Conservation (phyloP, 139 green algal genomes). For the Nannochloris sp. region DNA sequence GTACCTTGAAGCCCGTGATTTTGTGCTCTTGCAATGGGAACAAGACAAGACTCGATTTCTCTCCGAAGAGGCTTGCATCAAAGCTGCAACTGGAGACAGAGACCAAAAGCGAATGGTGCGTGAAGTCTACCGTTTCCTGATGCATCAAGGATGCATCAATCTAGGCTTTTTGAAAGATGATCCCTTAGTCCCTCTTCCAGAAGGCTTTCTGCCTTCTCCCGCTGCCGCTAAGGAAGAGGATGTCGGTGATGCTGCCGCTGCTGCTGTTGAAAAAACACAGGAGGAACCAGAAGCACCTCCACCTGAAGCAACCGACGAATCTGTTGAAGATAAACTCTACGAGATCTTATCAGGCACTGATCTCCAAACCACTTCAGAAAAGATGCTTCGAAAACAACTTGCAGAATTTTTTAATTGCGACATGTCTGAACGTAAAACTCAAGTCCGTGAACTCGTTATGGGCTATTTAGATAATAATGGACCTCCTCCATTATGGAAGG, state of each 20-base stretch:
- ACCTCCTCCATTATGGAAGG: slow-evolving; percentile 1
- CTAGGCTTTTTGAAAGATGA: slow-evolving; percentile 42
- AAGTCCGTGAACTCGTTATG: slow-evolving; percentile 32
- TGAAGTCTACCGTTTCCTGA: slow-evolving; percentile 47
- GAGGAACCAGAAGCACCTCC: neutral
- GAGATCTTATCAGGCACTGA: slow-evolving; percentile 6
- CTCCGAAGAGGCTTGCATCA: slow-evolving; percentile 22
- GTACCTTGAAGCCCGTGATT: slow-evolving; percentile 43
- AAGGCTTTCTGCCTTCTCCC: neutral
- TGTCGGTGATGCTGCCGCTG: neutral
- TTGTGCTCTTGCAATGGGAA: slow-evolving; percentile 44
- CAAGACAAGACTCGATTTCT: slow-evolving; percentile 30
- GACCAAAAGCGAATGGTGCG: slow-evolving; percentile 10
- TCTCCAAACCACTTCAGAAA: slow-evolving; percentile 52
- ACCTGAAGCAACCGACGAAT: slow-evolving; percentile 18
- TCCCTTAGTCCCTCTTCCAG: slow-evolving; percentile 9
- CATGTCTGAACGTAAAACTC: slow-evolving; percentile 31
- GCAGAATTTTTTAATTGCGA: slow-evolving; percentile 30
- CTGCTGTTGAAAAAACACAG: neutral
- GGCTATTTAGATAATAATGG: slow-evolving; percentile 4
- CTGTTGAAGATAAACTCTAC: slow-evolving; percentile 21
- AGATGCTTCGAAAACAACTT: slow-evolving; percentile 51
- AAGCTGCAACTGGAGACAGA: slow-evolving; percentile 11
- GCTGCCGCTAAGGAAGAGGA: neutral
- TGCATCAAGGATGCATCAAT: slow-evolving; percentile 64